Conservation (phyloP, 441 rosid genomes). For the Raphanus hybrid region DNA sequence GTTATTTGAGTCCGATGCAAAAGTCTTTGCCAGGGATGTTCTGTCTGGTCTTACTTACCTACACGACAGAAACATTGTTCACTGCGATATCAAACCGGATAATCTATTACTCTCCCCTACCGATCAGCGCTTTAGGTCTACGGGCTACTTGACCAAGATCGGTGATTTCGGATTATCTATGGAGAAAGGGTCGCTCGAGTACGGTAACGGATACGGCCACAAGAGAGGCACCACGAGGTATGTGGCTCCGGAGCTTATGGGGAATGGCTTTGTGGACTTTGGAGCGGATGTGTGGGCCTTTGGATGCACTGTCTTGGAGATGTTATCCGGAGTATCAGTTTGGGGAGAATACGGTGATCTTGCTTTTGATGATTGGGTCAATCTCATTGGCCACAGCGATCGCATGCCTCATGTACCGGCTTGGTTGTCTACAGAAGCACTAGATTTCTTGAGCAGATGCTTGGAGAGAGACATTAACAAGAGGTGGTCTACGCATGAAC, state of each 20-base stretch:
- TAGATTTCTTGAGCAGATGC: slow-evolving; percentile 6
- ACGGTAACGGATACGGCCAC: background rate
- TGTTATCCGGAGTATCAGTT: background rate
- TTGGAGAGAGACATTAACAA: slow-evolving; percentile 7
- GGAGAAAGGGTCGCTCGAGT: slow-evolving; percentile 18
- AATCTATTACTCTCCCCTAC: slow-evolving; percentile 14
- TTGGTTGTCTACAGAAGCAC: slow-evolving; percentile 25
- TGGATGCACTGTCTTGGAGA: slow-evolving; percentile 23
- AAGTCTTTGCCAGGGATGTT: slow-evolving; percentile 20
- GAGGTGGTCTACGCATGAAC: background rate
- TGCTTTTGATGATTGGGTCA: background rate
- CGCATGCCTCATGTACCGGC: background rate
- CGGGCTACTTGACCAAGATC: slow-evolving; percentile 1
- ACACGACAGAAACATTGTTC: background rate
- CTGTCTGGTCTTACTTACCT: slow-evolving; percentile 7
- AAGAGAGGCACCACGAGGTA: slow-evolving; percentile 16
- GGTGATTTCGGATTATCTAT: slow-evolving; percentile 14
- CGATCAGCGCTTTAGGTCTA: background rate
- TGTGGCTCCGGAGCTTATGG: slow-evolving; percentile 19
- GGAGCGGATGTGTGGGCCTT: slow-evolving; percentile 23
- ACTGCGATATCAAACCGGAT: slow-evolving; percentile 30
- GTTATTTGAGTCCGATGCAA: background rate
- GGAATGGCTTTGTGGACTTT: background rate
- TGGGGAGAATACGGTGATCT: slow-evolving; percentile 4
- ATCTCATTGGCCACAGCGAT: slow-evolving; percentile 5